Evolutionary conservation across 2,329 filamentous ascomycete species (phyloP), one percentile per base, ranked within the genome.

Genomic region (Colletotrichum cordylinicola): DNA sequence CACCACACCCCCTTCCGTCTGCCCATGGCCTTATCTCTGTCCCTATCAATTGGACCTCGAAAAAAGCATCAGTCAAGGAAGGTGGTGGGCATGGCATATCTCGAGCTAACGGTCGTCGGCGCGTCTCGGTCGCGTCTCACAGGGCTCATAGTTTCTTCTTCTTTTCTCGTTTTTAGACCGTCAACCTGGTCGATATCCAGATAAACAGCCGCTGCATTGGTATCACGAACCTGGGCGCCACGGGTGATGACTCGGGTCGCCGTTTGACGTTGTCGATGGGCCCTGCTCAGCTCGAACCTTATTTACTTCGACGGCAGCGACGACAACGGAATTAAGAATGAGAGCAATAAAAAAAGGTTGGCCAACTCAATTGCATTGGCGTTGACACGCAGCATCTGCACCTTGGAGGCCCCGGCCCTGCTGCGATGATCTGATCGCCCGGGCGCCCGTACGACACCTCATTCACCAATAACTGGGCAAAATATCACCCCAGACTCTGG

Each of bases 91-190:
- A 52, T 52, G 43, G 43, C n/a, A 52, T 8, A 52, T 52, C 43
- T 52, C 43, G 43, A 52, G 43, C 43, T 52, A 52, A 52, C 43
- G 43, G 43, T 52, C 43, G 43, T 21, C 43, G 35, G 56, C 62
- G 73, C 69, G 67, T 75, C 67, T 74, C 67, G 72, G 35, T n/a
- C 68, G 72, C 68, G 72, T 75, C 67, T 75, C 68, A 72, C 68
- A 6, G 29, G 56, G 27, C 24, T 29, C 18, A 29, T 74, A 48
- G 27, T 43, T 62, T 73, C 33, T 61, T 35, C 15, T 56, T 27
- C 24, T 29, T 39, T 33, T 52, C 65, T 58, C 55, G 27, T 33
- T 37, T 13, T 24, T 66, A 33, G 12, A n/a, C 67, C 29, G 10
- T 24, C 37, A 18, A 60, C 55, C 68, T 43, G 37, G 48, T 35